phyloP scores from a whole-genome alignment of 768 basidiomycete species.

The Mycena belliarum region DNA sequence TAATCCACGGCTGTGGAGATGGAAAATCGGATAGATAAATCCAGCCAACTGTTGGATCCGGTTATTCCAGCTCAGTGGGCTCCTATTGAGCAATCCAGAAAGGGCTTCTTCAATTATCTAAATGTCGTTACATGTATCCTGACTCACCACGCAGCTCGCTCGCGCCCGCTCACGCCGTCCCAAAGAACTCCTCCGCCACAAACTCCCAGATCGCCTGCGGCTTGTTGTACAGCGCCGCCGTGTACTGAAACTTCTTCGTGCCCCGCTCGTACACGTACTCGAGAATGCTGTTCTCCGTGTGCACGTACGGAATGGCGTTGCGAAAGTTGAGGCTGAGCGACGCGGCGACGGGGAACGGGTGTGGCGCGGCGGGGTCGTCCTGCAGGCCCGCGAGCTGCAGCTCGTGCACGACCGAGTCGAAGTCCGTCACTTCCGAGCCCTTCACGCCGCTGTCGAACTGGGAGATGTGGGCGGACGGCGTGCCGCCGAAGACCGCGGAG shows the following conservation, averaged over 20 bases:
- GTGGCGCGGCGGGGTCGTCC: constrained; percentile 10
- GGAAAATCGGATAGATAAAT: too few relatives aligned
- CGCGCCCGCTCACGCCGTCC: not conserved
- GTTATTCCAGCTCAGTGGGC: too few relatives aligned
- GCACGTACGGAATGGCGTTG: constrained; percentile 19
- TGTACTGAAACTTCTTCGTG: constrained; percentile 21
- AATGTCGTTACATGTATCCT: too few relatives aligned
- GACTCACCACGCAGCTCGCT: too few relatives aligned
- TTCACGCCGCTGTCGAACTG: constrained; percentile 21
- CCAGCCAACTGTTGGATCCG: too few relatives aligned
- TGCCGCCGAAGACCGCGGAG: constrained; percentile 19
- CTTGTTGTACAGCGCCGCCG: constrained; percentile 10
- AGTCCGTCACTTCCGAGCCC: constrained; percentile 19
- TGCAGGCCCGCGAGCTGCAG: constrained; percentile 13
- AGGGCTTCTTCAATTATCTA: too few relatives aligned
- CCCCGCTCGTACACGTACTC: constrained; percentile 14
- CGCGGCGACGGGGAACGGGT: constrained; percentile 19
- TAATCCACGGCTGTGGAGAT: too few relatives aligned
- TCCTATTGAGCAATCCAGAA: too few relatives aligned
- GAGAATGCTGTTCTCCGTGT: constrained; percentile 6
- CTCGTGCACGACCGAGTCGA: constrained; percentile 1
- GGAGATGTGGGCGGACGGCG: constrained; percentile 1
- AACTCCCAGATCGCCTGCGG: constrained; percentile 21
- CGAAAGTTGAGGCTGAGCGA: constrained; percentile 15
- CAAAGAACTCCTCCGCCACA: constrained; percentile 20